Percentiles rank a stretch among this genome's conserved stretches.
phyloP scores from a whole-genome alignment of 2,329 filamentous ascomycete genomes.

The Aspergillus vadensis region DNA sequence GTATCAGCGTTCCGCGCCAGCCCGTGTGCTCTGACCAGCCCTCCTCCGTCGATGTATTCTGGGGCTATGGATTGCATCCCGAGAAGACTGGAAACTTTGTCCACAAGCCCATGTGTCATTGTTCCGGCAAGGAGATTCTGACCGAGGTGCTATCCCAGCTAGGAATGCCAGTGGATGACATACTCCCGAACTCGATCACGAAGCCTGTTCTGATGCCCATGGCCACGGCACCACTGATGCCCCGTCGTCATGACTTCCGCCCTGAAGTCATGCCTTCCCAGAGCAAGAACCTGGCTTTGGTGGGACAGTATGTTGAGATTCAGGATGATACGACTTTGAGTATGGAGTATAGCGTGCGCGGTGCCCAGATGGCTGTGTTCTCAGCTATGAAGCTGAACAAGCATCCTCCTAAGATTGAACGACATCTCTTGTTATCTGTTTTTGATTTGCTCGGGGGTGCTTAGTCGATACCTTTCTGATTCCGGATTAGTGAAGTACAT shows the following conservation, averaged over 20 bases:
- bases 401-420: constrained; percentile 7
- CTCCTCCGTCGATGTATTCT: constrained; percentile 36
- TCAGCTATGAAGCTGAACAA: constrained; percentile 21
- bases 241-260: constrained; percentile 36
- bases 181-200: constrained; percentile 30
- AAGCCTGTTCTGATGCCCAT: constrained; percentile 46
- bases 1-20: constrained; percentile 44
- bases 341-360: constrained; percentile 42
- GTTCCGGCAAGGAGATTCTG: constrained; percentile 43
- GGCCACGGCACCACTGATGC: constrained; percentile 42
- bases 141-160: constrained; percentile 42
- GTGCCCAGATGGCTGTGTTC: constrained; percentile 39
- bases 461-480: background rate
- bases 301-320: constrained; percentile 48
- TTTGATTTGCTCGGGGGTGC: background rate
- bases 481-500: no score
- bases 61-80: constrained; percentile 44
- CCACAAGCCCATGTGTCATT: constrained; percentile 44
- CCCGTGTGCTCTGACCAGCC: constrained; percentile 46
- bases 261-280: constrained; percentile 41
- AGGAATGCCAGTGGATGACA: constrained; percentile 31
- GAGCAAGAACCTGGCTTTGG: constrained; percentile 40
- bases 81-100: constrained; percentile 38
- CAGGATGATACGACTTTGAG: constrained; percentile 41
- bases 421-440: background rate